Base-by-base conservation (phyloP, 331 rosid genomes). In the Acacia pycnantha region DNA sequence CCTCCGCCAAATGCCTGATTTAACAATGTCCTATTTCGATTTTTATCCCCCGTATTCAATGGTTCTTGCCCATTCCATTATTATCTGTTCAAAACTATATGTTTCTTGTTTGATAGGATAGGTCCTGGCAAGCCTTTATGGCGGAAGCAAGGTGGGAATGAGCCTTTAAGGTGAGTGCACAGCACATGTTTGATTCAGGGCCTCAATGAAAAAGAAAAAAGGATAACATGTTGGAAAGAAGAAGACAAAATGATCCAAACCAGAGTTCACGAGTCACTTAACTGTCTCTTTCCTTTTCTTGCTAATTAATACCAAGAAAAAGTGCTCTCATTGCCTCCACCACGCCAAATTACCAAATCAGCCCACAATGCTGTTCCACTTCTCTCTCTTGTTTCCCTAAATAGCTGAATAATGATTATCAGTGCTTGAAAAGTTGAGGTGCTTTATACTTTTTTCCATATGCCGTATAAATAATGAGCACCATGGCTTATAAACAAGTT, bases 231-330 rank as follows among this genome's bases (percentile, higher is more conserved):
- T 41, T 54, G 24, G 70, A 69, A 77, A 85, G 84, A 93, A 82
- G 50, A 87, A 80, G 92, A 86, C 97, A 88, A 91, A 89, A 62
- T 44, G 48, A 67, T 81, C 61, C 73, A 77, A 77, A 64, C 14
- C 21, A 78, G 43, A 81, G 87, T 88, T 93, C 96, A 93, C 97
- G 96, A 94, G 95, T 85, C 82, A 77, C 85, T 80, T 44, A 8
- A 76, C 87, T 82, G 68, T 88, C 29, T 68, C 54, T 27, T 54
- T 76, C 79, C 29, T 78, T 84, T 44, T 65, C 74, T 82, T 77
- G 70, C 79, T 61, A 46, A 56, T 2, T 56, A 56, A 53, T 53
- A 8, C 26, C 61, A 21, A 53, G 61, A 53, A 56, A 56, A 56
- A 76, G 61, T 79, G 44, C 62, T 44, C 44, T 79, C 9, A 46